These are phyloP conservation scores for Xylaria sp. DNA, from an alignment of 2,329 filamentous ascomycete genomes.

Conservation along the genomic window DNA sequence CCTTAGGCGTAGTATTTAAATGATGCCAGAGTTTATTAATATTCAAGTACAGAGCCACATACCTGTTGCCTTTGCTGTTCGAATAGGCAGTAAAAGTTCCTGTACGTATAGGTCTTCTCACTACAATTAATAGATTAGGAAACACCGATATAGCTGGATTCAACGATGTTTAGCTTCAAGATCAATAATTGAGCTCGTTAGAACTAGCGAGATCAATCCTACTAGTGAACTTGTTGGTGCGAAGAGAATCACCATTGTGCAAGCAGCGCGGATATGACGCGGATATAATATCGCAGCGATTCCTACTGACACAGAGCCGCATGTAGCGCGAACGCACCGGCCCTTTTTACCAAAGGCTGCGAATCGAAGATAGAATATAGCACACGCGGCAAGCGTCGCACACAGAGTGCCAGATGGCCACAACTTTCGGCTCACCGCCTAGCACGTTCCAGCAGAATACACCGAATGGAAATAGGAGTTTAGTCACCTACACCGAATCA, in stretches of 20 bases:
- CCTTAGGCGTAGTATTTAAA: too few relatives aligned
- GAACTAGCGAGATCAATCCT: neutral
- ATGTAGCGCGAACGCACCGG: neutral
- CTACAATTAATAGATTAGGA: neutral
- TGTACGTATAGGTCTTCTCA: too few relatives aligned
- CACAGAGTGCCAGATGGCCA: neutral
- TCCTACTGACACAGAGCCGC: neutral
- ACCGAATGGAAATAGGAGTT: neutral
- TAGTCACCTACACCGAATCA: neutral
- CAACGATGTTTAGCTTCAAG: neutral
- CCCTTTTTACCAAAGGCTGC: neutral
- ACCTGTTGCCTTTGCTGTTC: too few relatives aligned
- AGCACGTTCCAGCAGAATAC: neutral
- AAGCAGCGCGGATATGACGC: neutral
- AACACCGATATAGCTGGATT: neutral
- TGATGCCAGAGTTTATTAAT: too few relatives aligned
- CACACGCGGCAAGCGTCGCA: neutral
- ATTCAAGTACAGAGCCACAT: too few relatives aligned
- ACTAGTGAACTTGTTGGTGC: neutral
- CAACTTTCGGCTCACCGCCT: conserved; percentile 7
- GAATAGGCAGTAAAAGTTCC: too few relatives aligned
- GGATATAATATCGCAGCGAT: neutral
- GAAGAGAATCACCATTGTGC: neutral
- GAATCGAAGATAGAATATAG: neutral
- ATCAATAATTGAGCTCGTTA: neutral